These are phyloP conservation scores for Biscogniauxia sp. DNA, from an alignment of 2,329 filamentous ascomycete species.

Conservation along the genomic window DNA sequence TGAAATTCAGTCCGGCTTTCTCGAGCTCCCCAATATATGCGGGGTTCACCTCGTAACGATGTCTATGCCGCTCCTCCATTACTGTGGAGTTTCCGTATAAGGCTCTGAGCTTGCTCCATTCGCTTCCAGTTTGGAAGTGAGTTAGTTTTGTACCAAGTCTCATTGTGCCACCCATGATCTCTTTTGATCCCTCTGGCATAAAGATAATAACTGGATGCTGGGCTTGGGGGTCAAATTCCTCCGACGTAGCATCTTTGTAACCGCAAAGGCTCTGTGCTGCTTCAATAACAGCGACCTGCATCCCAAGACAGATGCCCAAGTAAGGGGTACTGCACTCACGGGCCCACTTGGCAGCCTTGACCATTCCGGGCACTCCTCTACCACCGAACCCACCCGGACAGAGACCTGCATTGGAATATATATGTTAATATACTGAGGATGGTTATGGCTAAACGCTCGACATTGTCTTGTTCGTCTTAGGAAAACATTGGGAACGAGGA, in stretches of 20 bases:
- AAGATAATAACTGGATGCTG: slow-evolving; percentile 74
- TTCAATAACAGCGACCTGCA: slow-evolving; percentile 92
- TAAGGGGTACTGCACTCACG: slow-evolving; percentile 78
- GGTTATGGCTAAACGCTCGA: slow-evolving; percentile 40
- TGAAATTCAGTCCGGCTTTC: slow-evolving; percentile 67
- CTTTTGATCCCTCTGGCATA: slow-evolving; percentile 73
- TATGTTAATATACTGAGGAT: slow-evolving; percentile 41
- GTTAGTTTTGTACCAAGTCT: slow-evolving; percentile 73
- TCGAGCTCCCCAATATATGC: slow-evolving; percentile 68
- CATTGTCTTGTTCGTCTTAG: no score
- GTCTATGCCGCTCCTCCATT: slow-evolving; percentile 75
- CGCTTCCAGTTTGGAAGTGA: slow-evolving; percentile 69
- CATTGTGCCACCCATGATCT: slow-evolving; percentile 83
- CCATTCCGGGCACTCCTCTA: slow-evolving; percentile 86
- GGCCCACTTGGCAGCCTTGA: slow-evolving; percentile 81
- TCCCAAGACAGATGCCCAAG: slow-evolving; percentile 86
- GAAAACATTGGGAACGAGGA: not conserved
- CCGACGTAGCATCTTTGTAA: slow-evolving; percentile 53
- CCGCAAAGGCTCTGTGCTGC: slow-evolving; percentile 74
- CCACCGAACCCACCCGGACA: slow-evolving; percentile 72
- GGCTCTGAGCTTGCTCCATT: slow-evolving; percentile 75
- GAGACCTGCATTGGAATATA: not conserved
- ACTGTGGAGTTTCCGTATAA: slow-evolving; percentile 62
- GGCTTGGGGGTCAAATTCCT: slow-evolving; percentile 55
- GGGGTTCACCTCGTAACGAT: slow-evolving; percentile 90